phyloP scores from a whole-genome alignment of 208 protist species.

The Crithidia mellificae region DNA sequence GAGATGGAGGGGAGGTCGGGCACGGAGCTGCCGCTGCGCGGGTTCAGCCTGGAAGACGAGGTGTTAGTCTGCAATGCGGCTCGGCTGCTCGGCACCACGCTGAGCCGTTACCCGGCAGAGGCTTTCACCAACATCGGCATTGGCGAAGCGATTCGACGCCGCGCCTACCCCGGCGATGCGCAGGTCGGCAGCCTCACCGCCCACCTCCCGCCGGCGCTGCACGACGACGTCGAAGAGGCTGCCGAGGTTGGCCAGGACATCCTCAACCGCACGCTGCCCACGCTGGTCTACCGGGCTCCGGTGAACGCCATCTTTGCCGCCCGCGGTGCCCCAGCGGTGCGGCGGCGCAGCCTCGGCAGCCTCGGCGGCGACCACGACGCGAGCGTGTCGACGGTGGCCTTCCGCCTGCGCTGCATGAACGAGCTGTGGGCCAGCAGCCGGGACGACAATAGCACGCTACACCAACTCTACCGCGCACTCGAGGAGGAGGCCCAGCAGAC shows the following conservation, averaged over 20 bases:
- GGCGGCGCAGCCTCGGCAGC: slow-evolving; percentile 46
- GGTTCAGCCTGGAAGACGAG: slow-evolving; percentile 69
- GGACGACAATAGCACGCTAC: slow-evolving; percentile 81
- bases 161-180: slow-evolving; percentile 35
- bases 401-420: slow-evolving; percentile 73
- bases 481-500: slow-evolving; percentile 50
- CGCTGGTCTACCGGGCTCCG: slow-evolving; percentile 76
- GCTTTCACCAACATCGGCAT: slow-evolving; percentile 55
- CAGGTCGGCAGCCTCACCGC: slow-evolving; percentile 25
- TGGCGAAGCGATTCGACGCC: slow-evolving; percentile 46
- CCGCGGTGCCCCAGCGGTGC: slow-evolving; percentile 36
- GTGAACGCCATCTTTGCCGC: slow-evolving; percentile 78
- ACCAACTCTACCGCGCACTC: slow-evolving; percentile 72
- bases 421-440: slow-evolving; percentile 78
- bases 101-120: slow-evolving; percentile 68
- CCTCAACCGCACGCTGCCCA: slow-evolving; percentile 29
- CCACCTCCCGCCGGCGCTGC: slow-evolving; percentile 55
- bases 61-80: slow-evolving; percentile 48
- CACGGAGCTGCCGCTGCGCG: slow-evolving; percentile 14
- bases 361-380: slow-evolving; percentile 47
- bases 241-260: slow-evolving; percentile 62
- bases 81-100: slow-evolving; percentile 69
- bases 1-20: slow-evolving; percentile 14
- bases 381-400: slow-evolving; percentile 77
- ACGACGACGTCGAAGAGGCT: slow-evolving; percentile 71